Base-by-base conservation (phyloP, 768 basidiomycete species). In the Suillus clintonianus region DNA sequence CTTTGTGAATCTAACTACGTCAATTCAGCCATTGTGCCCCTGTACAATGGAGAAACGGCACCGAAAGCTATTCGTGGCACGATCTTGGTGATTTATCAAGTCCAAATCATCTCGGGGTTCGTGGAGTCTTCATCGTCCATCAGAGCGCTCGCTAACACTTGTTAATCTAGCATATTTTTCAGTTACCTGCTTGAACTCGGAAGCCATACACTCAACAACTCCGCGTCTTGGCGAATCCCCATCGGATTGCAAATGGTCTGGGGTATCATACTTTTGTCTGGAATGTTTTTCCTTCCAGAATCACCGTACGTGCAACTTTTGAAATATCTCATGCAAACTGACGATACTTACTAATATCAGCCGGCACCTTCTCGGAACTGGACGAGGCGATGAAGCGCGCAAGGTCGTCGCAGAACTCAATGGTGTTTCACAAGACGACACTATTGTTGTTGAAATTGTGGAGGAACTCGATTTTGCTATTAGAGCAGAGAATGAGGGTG, bases 1-100 rank as follows among this genome's bases (percentile, higher is more conserved):
- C 54, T 5, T 30, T 5, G 27, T 47, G 11, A 56, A 74, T 36
- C 4, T 5, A 4, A 43, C 10, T 41, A 24, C 14, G 17, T 62
- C 48, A 65, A 34, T 67, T 24, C 56, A 83, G 83, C 82, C 47
- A 83, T 86, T 59, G 84, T 86, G 13, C 85, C 86, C 68, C 83
- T 92, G 8, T 92, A 92, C 72, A 91, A 89, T 66, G 90, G 91
- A 43, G 91, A 92, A 75, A 89, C 90, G 0, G 85, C 90, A 0
- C 91, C 91, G 0, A 91, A 91, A 70, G 82, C 85, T 1, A 81
- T 92, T 62, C 85, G 91, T 70, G 92, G 91, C 9, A 84, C 88
- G 22, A 73, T 85, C 81, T 77, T 94, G 34, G 89, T 90, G 2
- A 77, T 93, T 19, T 92, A 92, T 69, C 91, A 92, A 70, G 78